These are phyloP conservation scores for Fusarium globosum DNA, from an alignment of 2,329 filamentous ascomycete genomes.

Conservation along the genomic window DNA sequence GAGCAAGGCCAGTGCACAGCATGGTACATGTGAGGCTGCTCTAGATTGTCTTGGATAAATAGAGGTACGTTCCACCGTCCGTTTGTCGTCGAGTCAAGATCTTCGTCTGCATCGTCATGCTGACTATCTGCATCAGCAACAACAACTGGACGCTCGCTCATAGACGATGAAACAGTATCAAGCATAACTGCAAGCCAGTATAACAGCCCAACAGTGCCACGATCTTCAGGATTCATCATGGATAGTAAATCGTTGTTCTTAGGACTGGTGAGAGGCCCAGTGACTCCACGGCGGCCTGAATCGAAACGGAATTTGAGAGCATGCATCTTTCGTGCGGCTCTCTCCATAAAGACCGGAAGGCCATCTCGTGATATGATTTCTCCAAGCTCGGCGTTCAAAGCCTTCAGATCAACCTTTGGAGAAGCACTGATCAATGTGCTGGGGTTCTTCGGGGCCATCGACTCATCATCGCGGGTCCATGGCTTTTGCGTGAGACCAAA, in stretches of 20 bases:
- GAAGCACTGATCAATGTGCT: neutral
- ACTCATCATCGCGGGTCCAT: slow-evolving; percentile 30
- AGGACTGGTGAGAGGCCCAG: neutral
- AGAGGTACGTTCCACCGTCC: slow-evolving; percentile 41
- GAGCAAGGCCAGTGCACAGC: slow-evolving; percentile 62
- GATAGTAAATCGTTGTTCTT: slow-evolving; percentile 2
- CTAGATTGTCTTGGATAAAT: slow-evolving; percentile 44
- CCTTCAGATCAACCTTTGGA: slow-evolving; percentile 17
- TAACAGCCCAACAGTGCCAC: slow-evolving; percentile 61
- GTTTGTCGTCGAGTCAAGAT: slow-evolving; percentile 7
- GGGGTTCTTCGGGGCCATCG: neutral
- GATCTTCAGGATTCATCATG: slow-evolving; percentile 39
- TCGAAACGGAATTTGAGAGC: slow-evolving; percentile 44
- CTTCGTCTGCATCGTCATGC: slow-evolving; percentile 43
- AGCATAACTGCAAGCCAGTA: slow-evolving; percentile 71
- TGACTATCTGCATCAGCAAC: slow-evolving; percentile 55
- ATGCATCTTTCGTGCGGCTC: slow-evolving; percentile 43
- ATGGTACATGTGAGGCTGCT: slow-evolving; percentile 30
- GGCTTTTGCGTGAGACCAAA: slow-evolving; percentile 53
- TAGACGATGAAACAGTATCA: slow-evolving; percentile 66
- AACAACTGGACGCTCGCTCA: slow-evolving; percentile 54
- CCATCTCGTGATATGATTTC: slow-evolving; percentile 41
- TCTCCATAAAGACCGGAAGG: slow-evolving; percentile 37
- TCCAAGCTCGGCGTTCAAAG: slow-evolving; percentile 23
- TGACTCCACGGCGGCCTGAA: slow-evolving; percentile 25